Evolutionary conservation across 208 protist species (phyloP).

Genomic region (Wallacemonas sp.): DNA sequence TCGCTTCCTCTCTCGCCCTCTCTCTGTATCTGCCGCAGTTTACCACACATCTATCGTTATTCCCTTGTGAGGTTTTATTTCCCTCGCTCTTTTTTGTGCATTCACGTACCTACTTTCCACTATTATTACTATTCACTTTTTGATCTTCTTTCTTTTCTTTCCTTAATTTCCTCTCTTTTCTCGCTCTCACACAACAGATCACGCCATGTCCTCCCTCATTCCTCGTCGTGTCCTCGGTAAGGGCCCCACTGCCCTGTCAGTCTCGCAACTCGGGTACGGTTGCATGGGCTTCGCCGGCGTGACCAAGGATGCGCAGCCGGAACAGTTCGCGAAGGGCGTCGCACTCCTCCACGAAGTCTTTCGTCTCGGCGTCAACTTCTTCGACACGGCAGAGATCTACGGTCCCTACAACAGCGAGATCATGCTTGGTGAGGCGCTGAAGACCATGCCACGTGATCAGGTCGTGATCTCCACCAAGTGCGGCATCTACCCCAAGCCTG

Average conservation of each 20-base stretch:
- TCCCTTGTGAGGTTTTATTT: too few species aligned
- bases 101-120: too few species aligned
- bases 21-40: too few species aligned
- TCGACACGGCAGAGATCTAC: slow-evolving; percentile 41
- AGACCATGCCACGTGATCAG: slow-evolving; percentile 23
- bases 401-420: slow-evolving; percentile 35
- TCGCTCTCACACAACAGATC: too few species aligned
- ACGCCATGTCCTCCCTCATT: neutral
- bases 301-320: slow-evolving; percentile 12
- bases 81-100: too few species aligned
- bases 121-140: neutral
- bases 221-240: slow-evolving; percentile 25
- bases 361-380: slow-evolving; percentile 33
- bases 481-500: slow-evolving; percentile 21
- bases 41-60: too few species aligned
- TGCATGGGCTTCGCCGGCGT: slow-evolving; percentile 37
- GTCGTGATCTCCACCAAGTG: slow-evolving; percentile 37
- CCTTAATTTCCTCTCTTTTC: neutral
- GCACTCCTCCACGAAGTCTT: slow-evolving; percentile 30
- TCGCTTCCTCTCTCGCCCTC: too few species aligned
- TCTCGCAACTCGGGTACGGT: slow-evolving; percentile 35
- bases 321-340: slow-evolving; percentile 20
- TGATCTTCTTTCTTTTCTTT: slow-evolving; percentile 1
- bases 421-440: slow-evolving; percentile 33
- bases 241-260: slow-evolving; percentile 18